phyloP scores from a whole-genome alignment of 768 basidiomycete genomes.

The Russula foetens region DNA sequence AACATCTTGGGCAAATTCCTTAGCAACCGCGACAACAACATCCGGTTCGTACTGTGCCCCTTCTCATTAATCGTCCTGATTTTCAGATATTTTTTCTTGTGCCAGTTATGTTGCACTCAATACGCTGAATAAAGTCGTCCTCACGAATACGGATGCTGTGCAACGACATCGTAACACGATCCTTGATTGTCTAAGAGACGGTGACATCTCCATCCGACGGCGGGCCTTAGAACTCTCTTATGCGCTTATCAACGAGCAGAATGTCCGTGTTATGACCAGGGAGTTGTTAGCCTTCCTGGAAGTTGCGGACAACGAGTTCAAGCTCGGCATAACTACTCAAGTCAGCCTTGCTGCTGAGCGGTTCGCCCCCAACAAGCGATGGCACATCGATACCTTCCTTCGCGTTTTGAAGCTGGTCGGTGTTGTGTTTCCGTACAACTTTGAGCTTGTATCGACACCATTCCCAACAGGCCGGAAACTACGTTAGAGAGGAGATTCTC shows the following conservation, averaged over 20 bases:
- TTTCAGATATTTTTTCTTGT: constrained; percentile 4
- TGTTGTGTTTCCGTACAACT: constrained; percentile 9
- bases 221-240: constrained; percentile 96
- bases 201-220: constrained; percentile 96
- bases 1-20: constrained; percentile 98
- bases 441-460: background rate
- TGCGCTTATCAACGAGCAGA: constrained; percentile 91
- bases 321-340: constrained; percentile 95
- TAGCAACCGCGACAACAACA: constrained; percentile 97
- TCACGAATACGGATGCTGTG: constrained; percentile 96
- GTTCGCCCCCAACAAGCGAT: constrained; percentile 95
- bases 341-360: constrained; percentile 93
- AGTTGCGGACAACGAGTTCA: constrained; percentile 98
- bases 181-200: constrained; percentile 98
- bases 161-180: constrained; percentile 98
- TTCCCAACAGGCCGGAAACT: constrained; percentile 80
- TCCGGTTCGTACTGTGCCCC: constrained; percentile 56
- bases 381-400: constrained; percentile 98
- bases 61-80: background rate
- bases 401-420: constrained; percentile 84
- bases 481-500: constrained; percentile 91
- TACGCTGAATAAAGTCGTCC: constrained; percentile 96
- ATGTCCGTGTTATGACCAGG: constrained; percentile 84
- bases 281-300: constrained; percentile 95
- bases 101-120: constrained; percentile 92